phyloP scores from a whole-genome alignment of 768 basidiomycete genomes.

The Dacryopinax primogenitus region DNA sequence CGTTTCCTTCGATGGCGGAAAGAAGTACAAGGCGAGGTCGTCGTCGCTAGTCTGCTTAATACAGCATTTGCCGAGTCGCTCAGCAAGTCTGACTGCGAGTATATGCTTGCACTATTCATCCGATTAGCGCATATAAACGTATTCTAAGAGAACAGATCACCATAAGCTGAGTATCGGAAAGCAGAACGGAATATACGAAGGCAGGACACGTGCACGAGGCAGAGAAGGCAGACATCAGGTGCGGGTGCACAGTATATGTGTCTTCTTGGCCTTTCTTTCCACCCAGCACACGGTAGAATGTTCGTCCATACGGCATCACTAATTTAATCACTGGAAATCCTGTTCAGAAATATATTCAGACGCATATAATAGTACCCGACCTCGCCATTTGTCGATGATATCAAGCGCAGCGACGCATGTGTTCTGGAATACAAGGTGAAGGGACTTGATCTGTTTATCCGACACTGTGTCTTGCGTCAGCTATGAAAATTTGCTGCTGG shows the following conservation, averaged over 20 bases:
- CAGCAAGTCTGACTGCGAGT: slow-evolving; percentile 50
- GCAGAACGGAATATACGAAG: slow-evolving; percentile 50
- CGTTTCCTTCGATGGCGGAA: not conserved
- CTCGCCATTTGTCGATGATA: slow-evolving; percentile 56
- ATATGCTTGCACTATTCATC: slow-evolving; percentile 61
- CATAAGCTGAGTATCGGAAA: slow-evolving; percentile 50
- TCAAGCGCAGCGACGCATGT: slow-evolving; percentile 58
- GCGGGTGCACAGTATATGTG: slow-evolving; percentile 44
- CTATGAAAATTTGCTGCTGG: slow-evolving; percentile 10
- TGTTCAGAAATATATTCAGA: not conserved
- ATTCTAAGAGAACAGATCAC: too few relatives aligned
- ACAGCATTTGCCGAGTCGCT: slow-evolving; percentile 39
- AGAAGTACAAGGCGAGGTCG: not conserved
- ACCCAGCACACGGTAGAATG: slow-evolving; percentile 55
- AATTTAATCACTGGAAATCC: slow-evolving; percentile 45
- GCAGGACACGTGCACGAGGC: slow-evolving; percentile 64
- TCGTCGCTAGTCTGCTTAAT: not conserved
- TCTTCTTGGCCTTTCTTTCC: slow-evolving; percentile 32
- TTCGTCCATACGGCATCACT: slow-evolving; percentile 42
- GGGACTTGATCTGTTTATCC: slow-evolving; percentile 43
- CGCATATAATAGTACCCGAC: slow-evolving; percentile 29
- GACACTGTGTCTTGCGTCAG: slow-evolving; percentile 27
- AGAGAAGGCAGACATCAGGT: slow-evolving; percentile 33
- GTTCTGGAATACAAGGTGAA: slow-evolving; percentile 50
- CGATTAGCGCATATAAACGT: not conserved